Evolutionary conservation across 1,284 basidiomycete species (phyloP), one percentile per base, ranked within the genome.

Genomic region (Moesziomyces sp.): DNA sequence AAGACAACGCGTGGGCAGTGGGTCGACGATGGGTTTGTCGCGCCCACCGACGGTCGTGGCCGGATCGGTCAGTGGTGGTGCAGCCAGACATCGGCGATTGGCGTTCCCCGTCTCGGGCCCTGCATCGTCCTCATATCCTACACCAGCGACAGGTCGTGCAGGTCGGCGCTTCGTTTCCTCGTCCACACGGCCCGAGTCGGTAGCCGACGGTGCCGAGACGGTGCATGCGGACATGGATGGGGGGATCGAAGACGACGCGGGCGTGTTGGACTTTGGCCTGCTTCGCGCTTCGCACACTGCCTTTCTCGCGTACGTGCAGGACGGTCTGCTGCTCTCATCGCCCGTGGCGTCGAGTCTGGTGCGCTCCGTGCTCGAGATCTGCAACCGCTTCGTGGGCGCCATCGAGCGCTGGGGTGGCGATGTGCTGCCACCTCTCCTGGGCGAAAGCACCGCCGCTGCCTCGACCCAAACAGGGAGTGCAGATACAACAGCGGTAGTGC

Each of bases 371-470:
- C 86, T 95, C 52, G 91, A 93, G 70, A 87, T 90, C 3, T 95
- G 93, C 82, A 92, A 92, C 80, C 88, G 89, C 9, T 93, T 96
- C 35, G 68, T 61, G 78, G 91, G 89, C 9, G 89, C 92, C 62
- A 89, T 94, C 0, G 93, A 94, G 84, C 86, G 93, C 49, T 96
- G 93, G 93, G 92, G 92, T n/a, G 93, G 93, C 0, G 93, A 95
- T 79, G 89, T 95, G 3, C 86, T 95, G 1, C 93, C 93, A 11
- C 91, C 91, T 0, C 86, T 94, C 45, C 85, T 94, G 43, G 90
- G 90, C 67, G 93, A 93, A 77, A 92, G 91, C 81, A 35, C 50
- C n/a, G 33, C 50, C 9, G n/a, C 55, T 14, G 49, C 52, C 21
- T 33, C 54, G 6, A 91, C 49, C 86, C 86, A 5, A 80, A 80